These are phyloP conservation scores for Boletus fagicola DNA, from an alignment of 768 basidiomycete species.

Conservation along the genomic window DNA sequence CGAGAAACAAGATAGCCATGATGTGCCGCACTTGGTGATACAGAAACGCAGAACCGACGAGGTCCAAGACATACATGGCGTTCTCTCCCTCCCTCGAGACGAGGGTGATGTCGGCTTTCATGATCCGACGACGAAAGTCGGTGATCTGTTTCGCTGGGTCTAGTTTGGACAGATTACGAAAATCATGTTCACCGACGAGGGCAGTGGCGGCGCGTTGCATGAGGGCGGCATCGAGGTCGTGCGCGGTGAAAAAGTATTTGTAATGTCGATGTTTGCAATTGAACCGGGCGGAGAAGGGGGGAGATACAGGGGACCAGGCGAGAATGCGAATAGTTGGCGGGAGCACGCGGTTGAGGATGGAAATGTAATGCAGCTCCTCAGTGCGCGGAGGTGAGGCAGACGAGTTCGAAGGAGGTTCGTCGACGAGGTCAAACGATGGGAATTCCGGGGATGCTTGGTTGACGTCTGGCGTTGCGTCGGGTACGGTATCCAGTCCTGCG, in stretches of 20 bases:
- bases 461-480: conserved; percentile 3
- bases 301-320: conserved; percentile 88
- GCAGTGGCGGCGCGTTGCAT: conserved; percentile 75
- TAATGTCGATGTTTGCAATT: conserved; percentile 88
- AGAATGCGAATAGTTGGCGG: conserved; percentile 87
- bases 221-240: conserved; percentile 60
- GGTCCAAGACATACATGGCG: conserved; percentile 68
- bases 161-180: conserved; percentile 92
- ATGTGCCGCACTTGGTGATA: conserved; percentile 97
- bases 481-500: not conserved
- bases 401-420: conserved; percentile 39
- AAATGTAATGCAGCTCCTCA: conserved; percentile 72
- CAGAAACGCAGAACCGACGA: conserved; percentile 84
- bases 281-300: conserved; percentile 83
- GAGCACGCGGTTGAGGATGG: conserved; percentile 81
- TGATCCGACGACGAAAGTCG: conserved; percentile 66
- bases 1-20: conserved; percentile 86
- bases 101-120: conserved; percentile 60
- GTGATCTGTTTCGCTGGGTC: conserved; percentile 91
- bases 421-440: conserved; percentile 34
- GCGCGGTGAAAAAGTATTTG: conserved; percentile 91
- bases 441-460: conserved; percentile 9
- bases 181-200: conserved; percentile 89
- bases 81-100: conserved; percentile 38
- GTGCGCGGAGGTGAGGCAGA: conserved; percentile 27